phyloP scores from a whole-genome alignment of 2,329 filamentous ascomycete species.

The Microascus cirrosus region DNA sequence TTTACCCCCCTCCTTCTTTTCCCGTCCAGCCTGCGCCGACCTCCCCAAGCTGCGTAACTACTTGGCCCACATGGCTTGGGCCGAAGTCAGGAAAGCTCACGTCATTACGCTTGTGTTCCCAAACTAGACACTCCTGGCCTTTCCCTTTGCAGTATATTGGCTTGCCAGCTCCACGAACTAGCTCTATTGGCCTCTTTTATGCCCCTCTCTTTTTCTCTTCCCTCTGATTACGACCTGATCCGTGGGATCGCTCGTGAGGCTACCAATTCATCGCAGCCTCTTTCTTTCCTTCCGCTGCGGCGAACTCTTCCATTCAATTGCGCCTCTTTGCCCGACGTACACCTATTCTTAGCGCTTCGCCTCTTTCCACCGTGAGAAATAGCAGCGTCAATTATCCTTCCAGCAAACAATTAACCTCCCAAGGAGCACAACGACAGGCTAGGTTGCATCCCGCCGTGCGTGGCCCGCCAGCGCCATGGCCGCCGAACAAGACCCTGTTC shows the following conservation, averaged over 20 bases:
- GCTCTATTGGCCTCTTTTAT: background rate
- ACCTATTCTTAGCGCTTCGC: background rate
- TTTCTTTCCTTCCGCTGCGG: background rate
- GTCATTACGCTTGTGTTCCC: background rate
- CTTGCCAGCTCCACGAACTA: background rate
- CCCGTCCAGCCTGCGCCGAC: conserved; percentile 4
- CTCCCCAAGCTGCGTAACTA: background rate
- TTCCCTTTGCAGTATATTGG: background rate
- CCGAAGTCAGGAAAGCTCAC: background rate
- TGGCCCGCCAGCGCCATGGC: background rate
- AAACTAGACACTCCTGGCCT: background rate
- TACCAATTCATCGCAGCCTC: background rate
- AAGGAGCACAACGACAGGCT: background rate
- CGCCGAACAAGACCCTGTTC: conserved; percentile 22
- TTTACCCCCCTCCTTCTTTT: conserved; percentile 8
- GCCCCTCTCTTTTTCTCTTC: background rate
- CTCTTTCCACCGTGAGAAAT: background rate
- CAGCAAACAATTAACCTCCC: background rate
- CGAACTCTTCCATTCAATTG: background rate
- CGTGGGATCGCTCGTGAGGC: background rate
- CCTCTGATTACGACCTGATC: background rate
- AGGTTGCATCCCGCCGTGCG: background rate
- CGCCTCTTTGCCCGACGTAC: background rate
- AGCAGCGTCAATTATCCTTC: background rate
- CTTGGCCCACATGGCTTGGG: background rate